Evolutionary conservation across 768 basidiomycete genomes (phyloP).

Genomic region (Trametes coccinea): DNA sequence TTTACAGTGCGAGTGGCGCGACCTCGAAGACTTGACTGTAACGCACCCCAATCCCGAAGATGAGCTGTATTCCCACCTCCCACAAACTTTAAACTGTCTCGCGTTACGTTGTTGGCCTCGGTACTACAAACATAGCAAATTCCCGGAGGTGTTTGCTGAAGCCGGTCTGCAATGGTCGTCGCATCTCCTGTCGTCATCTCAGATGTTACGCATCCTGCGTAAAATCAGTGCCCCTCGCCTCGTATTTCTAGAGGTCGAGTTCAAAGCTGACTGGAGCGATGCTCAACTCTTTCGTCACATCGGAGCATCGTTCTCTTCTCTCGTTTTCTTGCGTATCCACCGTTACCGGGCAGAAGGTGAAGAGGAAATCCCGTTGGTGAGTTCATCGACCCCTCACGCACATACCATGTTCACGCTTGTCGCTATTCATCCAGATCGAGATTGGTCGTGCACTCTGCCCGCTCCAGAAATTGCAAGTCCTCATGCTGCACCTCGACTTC

Average conservation of each 20-base stretch:
- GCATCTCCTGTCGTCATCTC: background rate
- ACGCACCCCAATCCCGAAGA: background rate
- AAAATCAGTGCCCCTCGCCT: background rate
- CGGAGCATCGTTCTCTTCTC: background rate
- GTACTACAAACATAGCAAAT: background rate
- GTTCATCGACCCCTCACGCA: background rate
- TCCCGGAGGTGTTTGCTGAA: background rate
- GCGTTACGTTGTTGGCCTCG: background rate
- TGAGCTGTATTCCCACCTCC: background rate
- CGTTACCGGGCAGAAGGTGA: background rate
- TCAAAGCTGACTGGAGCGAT: background rate
- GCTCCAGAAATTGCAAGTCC: background rate
- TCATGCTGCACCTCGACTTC: background rate
- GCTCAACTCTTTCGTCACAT: background rate
- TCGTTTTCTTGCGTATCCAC: background rate
- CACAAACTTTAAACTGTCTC: background rate
- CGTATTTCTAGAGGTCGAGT: background rate
- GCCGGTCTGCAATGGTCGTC: background rate
- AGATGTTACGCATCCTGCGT: background rate
- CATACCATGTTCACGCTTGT: background rate
- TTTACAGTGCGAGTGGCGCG: background rate
- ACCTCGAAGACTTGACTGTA: background rate
- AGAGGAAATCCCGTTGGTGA: background rate
- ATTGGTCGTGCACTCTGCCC: background rate
- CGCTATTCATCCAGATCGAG: background rate